phyloP scores from a whole-genome alignment of 163 green algal species.

The Prototheca stagnorum region DNA sequence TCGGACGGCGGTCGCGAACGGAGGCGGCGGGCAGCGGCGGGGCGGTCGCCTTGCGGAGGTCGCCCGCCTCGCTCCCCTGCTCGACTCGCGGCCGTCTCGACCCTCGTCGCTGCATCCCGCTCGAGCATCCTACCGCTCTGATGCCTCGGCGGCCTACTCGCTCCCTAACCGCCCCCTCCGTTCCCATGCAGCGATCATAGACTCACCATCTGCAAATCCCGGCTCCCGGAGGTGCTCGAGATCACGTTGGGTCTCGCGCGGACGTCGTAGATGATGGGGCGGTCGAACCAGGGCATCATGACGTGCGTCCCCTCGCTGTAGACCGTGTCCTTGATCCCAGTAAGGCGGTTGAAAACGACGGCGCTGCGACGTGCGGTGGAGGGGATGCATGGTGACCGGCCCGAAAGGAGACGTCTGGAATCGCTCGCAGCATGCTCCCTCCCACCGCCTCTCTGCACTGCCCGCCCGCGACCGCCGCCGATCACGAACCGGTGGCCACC shows the following conservation, averaged over 20 bases:
- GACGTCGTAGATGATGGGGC: conserved; percentile 95
- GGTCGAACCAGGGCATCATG: conserved; percentile 95
- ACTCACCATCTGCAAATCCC: conserved; percentile 89
- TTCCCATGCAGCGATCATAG: no score
- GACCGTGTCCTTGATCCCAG: conserved; percentile 89
- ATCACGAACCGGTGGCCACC: conserved; percentile 67
- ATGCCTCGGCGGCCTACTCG: no score
- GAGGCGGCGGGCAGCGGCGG: no score
- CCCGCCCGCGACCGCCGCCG: no score
- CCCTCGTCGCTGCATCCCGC: no score
- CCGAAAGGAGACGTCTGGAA: not conserved
- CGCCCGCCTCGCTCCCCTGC: no score
- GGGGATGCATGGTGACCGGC: no score
- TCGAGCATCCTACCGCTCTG: no score
- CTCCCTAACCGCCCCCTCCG: no score
- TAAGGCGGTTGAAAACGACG: conserved; percentile 94
- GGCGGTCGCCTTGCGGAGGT: no score
- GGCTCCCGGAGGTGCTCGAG: conserved; percentile 72
- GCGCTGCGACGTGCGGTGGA: conserved; percentile 34
- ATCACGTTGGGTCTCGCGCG: conserved; percentile 75
- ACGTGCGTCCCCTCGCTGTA: conserved; percentile 93
- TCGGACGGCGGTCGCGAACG: not conserved
- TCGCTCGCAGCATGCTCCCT: not conserved
- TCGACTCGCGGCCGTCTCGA: no score
- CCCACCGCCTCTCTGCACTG: not conserved